Evolutionary conservation across 2,329 filamentous ascomycete genomes (phyloP), one percentile per base, ranked within the genome.

Genomic region (Lasiodiplodia citricola): DNA sequence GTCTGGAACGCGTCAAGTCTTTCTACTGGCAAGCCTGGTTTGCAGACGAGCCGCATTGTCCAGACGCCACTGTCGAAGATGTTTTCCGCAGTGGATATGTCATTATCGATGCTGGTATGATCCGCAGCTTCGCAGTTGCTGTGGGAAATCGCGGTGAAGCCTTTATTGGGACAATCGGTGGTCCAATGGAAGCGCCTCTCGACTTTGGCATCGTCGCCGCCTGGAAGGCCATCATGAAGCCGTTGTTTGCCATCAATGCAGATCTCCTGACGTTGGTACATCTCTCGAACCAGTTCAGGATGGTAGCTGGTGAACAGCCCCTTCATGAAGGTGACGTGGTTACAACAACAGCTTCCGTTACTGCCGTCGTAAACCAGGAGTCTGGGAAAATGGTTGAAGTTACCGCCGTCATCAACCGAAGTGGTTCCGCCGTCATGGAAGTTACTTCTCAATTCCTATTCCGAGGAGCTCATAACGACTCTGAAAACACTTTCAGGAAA

Each of bases 171-270:
- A 21, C 5, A 21, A 18, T 18, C 21, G 56, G 21, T 58, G 35
- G 10, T 58, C 37, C 35, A 11, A 44, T 58, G 56, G 37, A 58
- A 25, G 70, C 71, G 14, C 70, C 72, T 3, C 69, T 74, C 57
- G 72, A 74, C 44, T 67, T 80, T 69, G 79, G 79, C 41, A 82
- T 82, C 62, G 79, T 82, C 14, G 76, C 81, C 54, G 80, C 78
- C 52, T 82, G 80, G 80, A 72, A 73, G 52, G 71, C 71, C 16
- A 72, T 74, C 50, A 71, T 71, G 70, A 71, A 74, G 67, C 68
- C 71, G 16, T 55, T 72, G 37, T 62, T 72, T 28, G 50, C 63
- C 25, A 57, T 70, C 3, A 52, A 71, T 28, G 69, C 69, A 14
- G 71, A 74, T 66, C 60, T 74, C 7, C 55, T 74, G 14, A 72